Conservation (phyloP, 1,139 yeast species). For the Suhomyces coccinellae region DNA sequence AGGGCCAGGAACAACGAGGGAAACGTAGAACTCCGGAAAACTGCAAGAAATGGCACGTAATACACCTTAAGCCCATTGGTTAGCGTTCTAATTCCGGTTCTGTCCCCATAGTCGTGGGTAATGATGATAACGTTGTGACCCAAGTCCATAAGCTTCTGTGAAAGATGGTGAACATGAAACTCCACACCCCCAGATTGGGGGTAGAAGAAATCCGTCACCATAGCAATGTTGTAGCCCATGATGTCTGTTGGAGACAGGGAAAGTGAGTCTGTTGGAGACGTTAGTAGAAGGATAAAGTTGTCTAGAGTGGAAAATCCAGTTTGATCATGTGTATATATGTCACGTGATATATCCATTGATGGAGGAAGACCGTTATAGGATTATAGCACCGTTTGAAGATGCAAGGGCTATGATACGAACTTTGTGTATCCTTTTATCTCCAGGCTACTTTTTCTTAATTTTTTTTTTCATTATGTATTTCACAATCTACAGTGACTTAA, state of each 20-base stretch:
- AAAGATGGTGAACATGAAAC: slow-evolving; percentile 81
- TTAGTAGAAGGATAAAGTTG: neutral
- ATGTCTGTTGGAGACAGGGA: slow-evolving; percentile 9
- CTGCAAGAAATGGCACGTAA: slow-evolving; percentile 78
- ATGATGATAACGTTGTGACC: slow-evolving; percentile 93
- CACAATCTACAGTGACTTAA: too few relatives aligned
- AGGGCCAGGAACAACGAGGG: slow-evolving; percentile 90
- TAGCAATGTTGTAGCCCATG: slow-evolving; percentile 50
- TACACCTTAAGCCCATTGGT: slow-evolving; percentile 93
- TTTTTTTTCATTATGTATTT: too few relatives aligned
- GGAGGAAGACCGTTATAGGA: neutral
- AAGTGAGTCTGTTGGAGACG: slow-evolving; percentile 6
- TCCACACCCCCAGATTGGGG: slow-evolving; percentile 99
- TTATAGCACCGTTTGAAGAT: too few relatives aligned
- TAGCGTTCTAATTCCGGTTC: slow-evolving; percentile 78
- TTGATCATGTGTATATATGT: neutral
- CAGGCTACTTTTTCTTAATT: too few relatives aligned
- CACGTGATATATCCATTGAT: neutral
- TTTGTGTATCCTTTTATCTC: too few relatives aligned
- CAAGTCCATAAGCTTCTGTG: slow-evolving; percentile 72
- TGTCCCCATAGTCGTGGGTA: slow-evolving; percentile 82
- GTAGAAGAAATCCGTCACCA: slow-evolving; percentile 96
- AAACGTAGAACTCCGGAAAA: slow-evolving; percentile 79
- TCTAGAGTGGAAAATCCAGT: neutral
- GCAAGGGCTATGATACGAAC: too few relatives aligned